A percentile compares a stretch with the other conserved stretches of the same genome.
Evolutionary conservation across 202 grass and related monocot species (phyloP).

Genomic region (Tripidium arundinaceum): DNA sequence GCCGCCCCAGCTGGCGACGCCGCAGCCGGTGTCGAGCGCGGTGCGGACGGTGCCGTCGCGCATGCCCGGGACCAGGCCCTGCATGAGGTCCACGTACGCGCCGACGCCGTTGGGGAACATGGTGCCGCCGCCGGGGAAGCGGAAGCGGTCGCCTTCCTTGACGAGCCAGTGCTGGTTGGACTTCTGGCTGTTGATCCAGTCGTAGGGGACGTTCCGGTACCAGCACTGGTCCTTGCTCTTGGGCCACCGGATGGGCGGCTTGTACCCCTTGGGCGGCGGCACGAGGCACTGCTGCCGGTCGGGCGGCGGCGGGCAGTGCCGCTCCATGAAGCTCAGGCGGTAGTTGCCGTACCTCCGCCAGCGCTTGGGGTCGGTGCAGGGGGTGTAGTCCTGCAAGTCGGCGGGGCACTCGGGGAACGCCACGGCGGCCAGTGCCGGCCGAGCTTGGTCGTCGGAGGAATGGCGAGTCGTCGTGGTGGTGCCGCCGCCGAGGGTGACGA

Average conservation of each 20-base stretch:
- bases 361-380: conserved; percentile 88
- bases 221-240: conserved; percentile 92
- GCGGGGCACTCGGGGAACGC: conserved; percentile 66
- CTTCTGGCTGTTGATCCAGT: conserved; percentile 99
- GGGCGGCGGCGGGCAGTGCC: conserved; percentile 69
- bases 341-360: conserved; percentile 85
- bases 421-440: neutral
- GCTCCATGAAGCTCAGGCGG: conserved; percentile 92
- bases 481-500: neutral
- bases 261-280: conserved; percentile 75
- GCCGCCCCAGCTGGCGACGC: conserved; percentile 93
- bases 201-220: conserved; percentile 98
- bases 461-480: neutral
- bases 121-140: conserved; percentile 92
- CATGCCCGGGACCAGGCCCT: conserved; percentile 74
- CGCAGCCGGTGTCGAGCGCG: conserved; percentile 91
- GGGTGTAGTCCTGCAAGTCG: conserved; percentile 89
- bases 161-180: conserved; percentile 94
- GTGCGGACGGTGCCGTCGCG: conserved; percentile 79
- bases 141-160: conserved; percentile 85
- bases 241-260: conserved; percentile 85
- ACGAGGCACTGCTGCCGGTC: conserved; percentile 75
- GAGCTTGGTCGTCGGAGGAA: neutral
- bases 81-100: conserved; percentile 72
- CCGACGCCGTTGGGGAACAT: conserved; percentile 97